Base-by-base conservation (phyloP, 2,329 filamentous ascomycete genomes). In the Colletotrichum australisinense region DNA sequence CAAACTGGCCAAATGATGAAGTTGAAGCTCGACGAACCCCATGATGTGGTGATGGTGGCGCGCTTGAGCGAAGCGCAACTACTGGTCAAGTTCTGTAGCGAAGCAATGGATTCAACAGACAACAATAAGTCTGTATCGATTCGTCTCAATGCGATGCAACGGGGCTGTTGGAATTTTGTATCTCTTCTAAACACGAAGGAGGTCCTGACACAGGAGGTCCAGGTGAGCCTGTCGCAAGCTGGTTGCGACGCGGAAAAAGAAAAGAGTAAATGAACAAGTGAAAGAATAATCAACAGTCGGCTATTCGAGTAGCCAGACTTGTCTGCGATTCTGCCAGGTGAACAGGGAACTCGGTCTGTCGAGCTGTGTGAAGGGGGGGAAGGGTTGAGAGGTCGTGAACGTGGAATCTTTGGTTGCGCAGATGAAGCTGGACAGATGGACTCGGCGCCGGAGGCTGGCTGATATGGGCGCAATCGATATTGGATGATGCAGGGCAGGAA, bases 11-110 rank as follows among this genome's bases (percentile, higher is more conserved):
- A 64, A 16, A 62, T n/a, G 19, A 22, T 46, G 22, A 22, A 53
- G 30, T 35, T 9, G 55, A 32, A 66, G 55, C 46, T 57, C 12
- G 38, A 75, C 76, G 32, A 63, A 81, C 80, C 80, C 80, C 80
- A 81, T 81, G 74, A 75, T 79, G 76, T 59, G 53, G 68, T 58
- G 28, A 60, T 63, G 72, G n/a, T 63, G 63, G 63, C 38, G 68
- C 66, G 67, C 67, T 70, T 70, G 22, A 66, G 46, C 49, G 57
- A 71, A 70, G 67, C 71, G 60, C 60, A 38, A 24, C 32, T 53
- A 68, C 57, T 62, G 55, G 62, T 38, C 26, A 22, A 53, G 46
- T 52, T 64, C 26, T 69, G 53, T 49, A 24, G 38, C 56, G 52
- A 28, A 35, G 11, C n/a, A 70, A 30, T 49, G 7, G 28, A 30